Base-by-base conservation (phyloP, 2,329 filamentous ascomycete species). In the Penicillium sp. region DNA sequence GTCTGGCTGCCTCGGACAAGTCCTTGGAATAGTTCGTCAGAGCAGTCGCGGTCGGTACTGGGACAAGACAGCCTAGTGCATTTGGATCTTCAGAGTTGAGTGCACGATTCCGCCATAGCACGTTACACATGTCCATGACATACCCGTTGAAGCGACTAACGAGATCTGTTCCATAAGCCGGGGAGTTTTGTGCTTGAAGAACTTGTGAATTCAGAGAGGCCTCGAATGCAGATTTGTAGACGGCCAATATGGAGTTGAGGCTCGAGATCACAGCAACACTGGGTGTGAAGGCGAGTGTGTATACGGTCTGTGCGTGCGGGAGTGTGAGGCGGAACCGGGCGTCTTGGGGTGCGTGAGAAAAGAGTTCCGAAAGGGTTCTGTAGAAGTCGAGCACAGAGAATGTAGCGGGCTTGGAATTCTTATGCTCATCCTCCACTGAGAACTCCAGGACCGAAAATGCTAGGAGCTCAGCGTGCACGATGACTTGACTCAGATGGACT, bases 101-200 rank as follows among this genome's bases (percentile, higher is more conserved):
- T 1, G 88, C 90, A 13, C 87, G 84, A 22, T 84, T 83, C 9
- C 90, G 84, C 90, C 90, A 95, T 45, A 94, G 72, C 49, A 89
- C 85, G 69, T 95, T 95, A 77, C 90, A 92, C 32, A 92, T 82
- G 69, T 96, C 91, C 85, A 94, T 92, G 32, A 95, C 81, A 69
- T 89, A 92, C 22, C 88, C 88, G 70, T 96, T 96, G 76, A 94
- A 92, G 24, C 82, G 76, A 61, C 85, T 83, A 39, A 91, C 83
- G 54, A 88, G 83, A 32, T 79, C 74, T 40, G 82, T 79, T 29
- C 85, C 79, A 59, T 87, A 88, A 59, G 73, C 65, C 45, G 61
- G 55, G 38, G 49, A 69, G 46, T 62, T 72, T 63, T 63, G 71
- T 63, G 65, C 67, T 59, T 68, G 77, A 51, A 66, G 64, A 10